A percentile compares a stretch with the other conserved stretches of the same genome.
Evolutionary conservation across 2,329 filamentous ascomycete species (phyloP).

Genomic region (Lachnellula hyalina): DNA sequence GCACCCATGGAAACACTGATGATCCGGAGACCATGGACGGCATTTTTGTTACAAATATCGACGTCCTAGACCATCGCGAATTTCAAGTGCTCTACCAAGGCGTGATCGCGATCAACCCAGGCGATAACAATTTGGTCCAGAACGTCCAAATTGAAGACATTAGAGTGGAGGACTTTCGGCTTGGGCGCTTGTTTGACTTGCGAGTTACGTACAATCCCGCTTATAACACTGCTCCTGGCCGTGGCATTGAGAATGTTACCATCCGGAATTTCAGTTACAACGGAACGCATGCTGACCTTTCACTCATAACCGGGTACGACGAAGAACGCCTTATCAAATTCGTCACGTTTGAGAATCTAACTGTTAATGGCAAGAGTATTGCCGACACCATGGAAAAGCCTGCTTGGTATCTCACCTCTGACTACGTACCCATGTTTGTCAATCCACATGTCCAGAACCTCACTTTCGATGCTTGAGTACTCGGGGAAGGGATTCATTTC

Average conservation of each 20-base stretch:
- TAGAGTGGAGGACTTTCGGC: slow-evolving; percentile 30
- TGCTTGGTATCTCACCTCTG: slow-evolving; percentile 23
- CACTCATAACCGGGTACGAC: slow-evolving; percentile 19
- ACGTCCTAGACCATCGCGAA: slow-evolving; percentile 35
- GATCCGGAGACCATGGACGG: slow-evolving; percentile 31
- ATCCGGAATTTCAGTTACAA: slow-evolving; percentile 23
- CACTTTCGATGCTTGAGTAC: no score
- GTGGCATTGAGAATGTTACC: slow-evolving; percentile 29
- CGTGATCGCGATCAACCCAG: slow-evolving; percentile 32
- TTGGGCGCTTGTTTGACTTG: slow-evolving; percentile 33
- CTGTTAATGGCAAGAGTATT: slow-evolving; percentile 21
- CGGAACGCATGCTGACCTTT: slow-evolving; percentile 13
- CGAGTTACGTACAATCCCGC: slow-evolving; percentile 33
- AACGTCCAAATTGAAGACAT: slow-evolving; percentile 29
- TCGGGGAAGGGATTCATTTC: no score
- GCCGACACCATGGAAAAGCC: slow-evolving; percentile 27
- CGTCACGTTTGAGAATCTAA: slow-evolving; percentile 25
- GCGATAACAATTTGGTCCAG: slow-evolving; percentile 31
- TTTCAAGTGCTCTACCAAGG: slow-evolving; percentile 34
- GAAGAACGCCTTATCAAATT: slow-evolving; percentile 8
- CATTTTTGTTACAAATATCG: slow-evolving; percentile 31
- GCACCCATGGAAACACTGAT: slow-evolving; percentile 33
- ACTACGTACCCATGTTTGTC: slow-evolving; percentile 26
- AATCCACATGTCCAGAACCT: background rate
- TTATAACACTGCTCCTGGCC: slow-evolving; percentile 33